Evolutionary conservation across 2,329 filamentous ascomycete genomes (phyloP).

Genomic region (Trichocomaceae sp.): DNA sequence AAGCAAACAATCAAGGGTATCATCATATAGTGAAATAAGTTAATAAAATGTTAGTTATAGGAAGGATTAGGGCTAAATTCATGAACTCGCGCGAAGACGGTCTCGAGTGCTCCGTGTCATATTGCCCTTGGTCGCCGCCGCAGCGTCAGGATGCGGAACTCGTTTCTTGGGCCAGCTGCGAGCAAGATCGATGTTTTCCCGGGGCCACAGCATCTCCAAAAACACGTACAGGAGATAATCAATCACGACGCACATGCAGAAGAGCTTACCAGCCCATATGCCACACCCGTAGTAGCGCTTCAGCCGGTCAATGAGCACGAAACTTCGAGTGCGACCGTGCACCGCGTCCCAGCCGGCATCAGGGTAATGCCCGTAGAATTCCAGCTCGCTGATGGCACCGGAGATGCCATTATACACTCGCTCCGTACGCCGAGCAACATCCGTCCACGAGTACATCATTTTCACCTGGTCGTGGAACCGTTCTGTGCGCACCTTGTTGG

Average conservation of each 20-base stretch:
- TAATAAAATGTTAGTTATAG: background rate
- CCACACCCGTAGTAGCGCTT: constrained; percentile 98
- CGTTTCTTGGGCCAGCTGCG: constrained; percentile 84
- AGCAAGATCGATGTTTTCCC: constrained; percentile 80
- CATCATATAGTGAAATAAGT: constrained; percentile 5
- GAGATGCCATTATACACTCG: constrained; percentile 91
- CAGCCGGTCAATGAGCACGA: constrained; percentile 85
- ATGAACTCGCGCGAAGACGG: constrained; percentile 11
- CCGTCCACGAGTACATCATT: constrained; percentile 98
- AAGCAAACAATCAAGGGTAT: constrained; percentile 2
- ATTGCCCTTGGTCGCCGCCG: constrained; percentile 11
- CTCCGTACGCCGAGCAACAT: constrained; percentile 89
- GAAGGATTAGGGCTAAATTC: background rate
- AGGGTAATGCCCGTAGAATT: constrained; percentile 78
- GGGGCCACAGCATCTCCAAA: constrained; percentile 78
- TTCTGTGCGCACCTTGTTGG: constrained; percentile 82
- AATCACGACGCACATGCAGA: constrained; percentile 87
- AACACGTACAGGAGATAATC: constrained; percentile 89
- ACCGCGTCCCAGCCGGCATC: constrained; percentile 64
- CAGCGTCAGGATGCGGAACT: constrained; percentile 15
- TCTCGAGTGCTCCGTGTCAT: constrained; percentile 13
- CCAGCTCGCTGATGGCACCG: constrained; percentile 73
- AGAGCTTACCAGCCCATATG: constrained; percentile 96
- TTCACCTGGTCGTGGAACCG: constrained; percentile 95
- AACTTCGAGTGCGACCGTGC: constrained; percentile 68